Base-by-base conservation (phyloP, 2,329 filamentous ascomycete genomes). In the Sordariomycetes sp. region DNA sequence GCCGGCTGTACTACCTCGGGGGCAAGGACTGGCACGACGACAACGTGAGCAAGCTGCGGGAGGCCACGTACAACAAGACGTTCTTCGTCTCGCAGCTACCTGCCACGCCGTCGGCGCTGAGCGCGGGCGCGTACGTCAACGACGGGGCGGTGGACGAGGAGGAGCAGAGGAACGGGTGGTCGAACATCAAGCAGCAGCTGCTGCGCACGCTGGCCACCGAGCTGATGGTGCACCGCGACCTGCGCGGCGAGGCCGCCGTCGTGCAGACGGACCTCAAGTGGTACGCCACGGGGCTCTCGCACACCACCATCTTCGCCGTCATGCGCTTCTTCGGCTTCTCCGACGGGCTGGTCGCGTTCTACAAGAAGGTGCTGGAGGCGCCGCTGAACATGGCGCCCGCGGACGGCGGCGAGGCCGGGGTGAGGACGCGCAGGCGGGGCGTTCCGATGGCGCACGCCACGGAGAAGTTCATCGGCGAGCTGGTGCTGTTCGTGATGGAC, bases 401-500 rank as follows among this genome's bases (percentile, higher is more conserved):
- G 1, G 82, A 86, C 55, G 77, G 77, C 2, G 67, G 75, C 1
- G 67, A 72, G 2, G 72, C 72, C 0, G 60, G 71, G 16, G 63
- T 72, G 3, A 76, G 74, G 6, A 68, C 69, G 7, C 76, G 85
- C 10, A 76, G 74, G 58, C 75, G 81, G n/a, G 84, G 85, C 10
- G 76, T 82, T 1, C 84, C 84, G 0, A 78, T 82, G 55, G 79
- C 79, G 3, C 81, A 87, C 64, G 71, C 76, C 0, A 71, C 88
- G 1, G 83, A 81, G 20, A 77, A 83, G 37, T 70, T 81, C 8
- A 78, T 87, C 58, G 80, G 82, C 0, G 86, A 88, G 65, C 70
- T 74, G 0, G 70, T 84, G 0, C 69, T 88, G 0, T 88, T 88
- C 64, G 83, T 80, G 60, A 77, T 88, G 63, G 85, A 88, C 64